Evolutionary conservation across 768 basidiomycete species (phyloP).

Genomic region (Gyrodon lividus): DNA sequence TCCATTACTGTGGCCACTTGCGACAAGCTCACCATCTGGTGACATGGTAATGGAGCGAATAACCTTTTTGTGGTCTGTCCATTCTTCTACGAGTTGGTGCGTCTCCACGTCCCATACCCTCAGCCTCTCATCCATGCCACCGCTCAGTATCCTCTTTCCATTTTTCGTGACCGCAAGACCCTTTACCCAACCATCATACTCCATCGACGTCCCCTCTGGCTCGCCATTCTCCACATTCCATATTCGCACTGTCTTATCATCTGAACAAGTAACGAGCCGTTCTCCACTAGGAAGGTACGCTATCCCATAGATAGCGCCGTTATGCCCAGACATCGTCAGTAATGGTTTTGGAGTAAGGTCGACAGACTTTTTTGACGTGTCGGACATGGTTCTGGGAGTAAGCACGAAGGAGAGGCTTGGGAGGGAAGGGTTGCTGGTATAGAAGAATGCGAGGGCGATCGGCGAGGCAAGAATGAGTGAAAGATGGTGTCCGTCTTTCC

Average conservation of each 20-base stretch:
- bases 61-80: neutral
- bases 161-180: neutral
- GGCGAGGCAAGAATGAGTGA: too few species aligned
- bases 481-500: too few species aligned
- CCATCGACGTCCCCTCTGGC: neutral
- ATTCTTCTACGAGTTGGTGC: neutral
- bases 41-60: neutral
- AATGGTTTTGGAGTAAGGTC: neutral
- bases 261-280: neutral
- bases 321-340: neutral
- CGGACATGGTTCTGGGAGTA: neutral
- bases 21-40: neutral
- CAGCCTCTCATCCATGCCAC: neutral
- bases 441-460: too few species aligned
- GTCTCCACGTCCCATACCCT: neutral
- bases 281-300: neutral
- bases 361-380: neutral
- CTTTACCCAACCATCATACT: neutral
- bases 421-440: too few species aligned
- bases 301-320: neutral
- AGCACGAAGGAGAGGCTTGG: too few species aligned
- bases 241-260: neutral
- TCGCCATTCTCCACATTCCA: neutral
- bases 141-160: neutral
- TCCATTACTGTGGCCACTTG: neutral